Evolutionary conservation across 2,329 filamentous ascomycete species (phyloP), one percentile per base, ranked within the genome.

Genomic region (Mycosphaerelloides madeirae): DNA sequence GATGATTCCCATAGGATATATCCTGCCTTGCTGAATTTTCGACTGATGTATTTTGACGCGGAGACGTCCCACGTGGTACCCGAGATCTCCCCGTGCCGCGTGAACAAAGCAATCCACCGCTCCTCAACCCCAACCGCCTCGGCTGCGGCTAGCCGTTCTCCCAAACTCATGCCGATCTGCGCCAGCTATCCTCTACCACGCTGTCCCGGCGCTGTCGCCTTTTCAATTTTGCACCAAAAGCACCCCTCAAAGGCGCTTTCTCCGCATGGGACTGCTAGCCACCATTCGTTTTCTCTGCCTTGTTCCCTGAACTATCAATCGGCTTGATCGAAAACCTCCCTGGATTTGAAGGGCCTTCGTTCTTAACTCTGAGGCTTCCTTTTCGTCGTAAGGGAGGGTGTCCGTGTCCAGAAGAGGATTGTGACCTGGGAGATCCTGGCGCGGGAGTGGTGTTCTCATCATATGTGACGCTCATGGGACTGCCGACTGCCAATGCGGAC

Each of bases 291-390:
- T 34, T 34, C 32, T 14, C 32, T 9, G 22, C 22, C 22, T 25
- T 25, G 11, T 34, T 18, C 22, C 40, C 46, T 3, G 38, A 33
- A 19, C 35, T 40, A 15, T 49, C 43, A 13, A 52, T 42, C 31
- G 54, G 41, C 50, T 63, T 65, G 39, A 63, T 60, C 3, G 58
- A 54, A 37, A 55, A 58, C 29, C 47, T 47, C 13, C 57, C 58
- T 20, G 40, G 46, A 43, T 53, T 52, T n/a, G 44, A 38, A 3
- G 60, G 59, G 9, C 63, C 61, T 37, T 73, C 71, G 51, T 73
- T 72, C 32, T 65, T 66, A 2, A 66, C 63, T 41, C 65, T 69
- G 41, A 74, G 55, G 19, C 66, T 69, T 14, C 65, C 68, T 50
- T 71, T 73, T 33, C 70, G 62, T 36, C 68, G 63, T 31, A 74